Evolutionary conservation across 345 rosid genomes (phyloP), one percentile per base, ranked within the genome.

Genomic region (Luvunga scandens): DNA sequence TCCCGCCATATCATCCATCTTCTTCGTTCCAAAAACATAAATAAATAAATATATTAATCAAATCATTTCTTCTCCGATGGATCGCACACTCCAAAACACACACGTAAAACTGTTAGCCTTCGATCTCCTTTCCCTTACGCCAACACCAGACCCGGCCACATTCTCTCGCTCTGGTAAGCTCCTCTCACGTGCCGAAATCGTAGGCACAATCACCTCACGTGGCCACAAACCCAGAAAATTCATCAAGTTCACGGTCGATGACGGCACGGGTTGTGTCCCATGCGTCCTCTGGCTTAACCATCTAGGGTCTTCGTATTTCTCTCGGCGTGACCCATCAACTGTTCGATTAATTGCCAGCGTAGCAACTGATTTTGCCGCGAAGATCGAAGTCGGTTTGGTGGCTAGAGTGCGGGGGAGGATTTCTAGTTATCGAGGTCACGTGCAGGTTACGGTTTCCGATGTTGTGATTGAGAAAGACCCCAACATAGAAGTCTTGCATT

Each of bases 211-310:
- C 81, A 83, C 88, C 81, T 88, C 81, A 65, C 88, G 88, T 34
- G 92, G 89, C 53, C 66, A 69, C 73, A 89, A 89, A 53, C 90
- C 88, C 30, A 27, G 27, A 74, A 88, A 84, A 71, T 93, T 90
- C 88, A 88, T 91, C 79, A 90, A 88, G 75, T 91, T 95, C 82
- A 55, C 77, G 0, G 48, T 92, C 69, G 95, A 93, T 69, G 94
- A 91, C 78, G 92, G 95, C 76, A 93, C 95, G 22, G 92, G 89
- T 38, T 85, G 84, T 79, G 75, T 90, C 82, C 79, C 82, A 74
- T 93, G 98, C 85, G 1, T 95, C 78, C 80, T 95, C 78, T 93
- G 97, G 97, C 97, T 93, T 73, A 95, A 95, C 89, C 95, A 90
- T 0, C 81, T 86, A 76, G 75, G 81, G 5, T 91, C 93, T 48